Percentiles rank a stretch among this genome's conserved stretches.
These are phyloP conservation scores for Ashbya aceris DNA, from an alignment of 1,139 yeast species.

Conservation along the genomic window DNA sequence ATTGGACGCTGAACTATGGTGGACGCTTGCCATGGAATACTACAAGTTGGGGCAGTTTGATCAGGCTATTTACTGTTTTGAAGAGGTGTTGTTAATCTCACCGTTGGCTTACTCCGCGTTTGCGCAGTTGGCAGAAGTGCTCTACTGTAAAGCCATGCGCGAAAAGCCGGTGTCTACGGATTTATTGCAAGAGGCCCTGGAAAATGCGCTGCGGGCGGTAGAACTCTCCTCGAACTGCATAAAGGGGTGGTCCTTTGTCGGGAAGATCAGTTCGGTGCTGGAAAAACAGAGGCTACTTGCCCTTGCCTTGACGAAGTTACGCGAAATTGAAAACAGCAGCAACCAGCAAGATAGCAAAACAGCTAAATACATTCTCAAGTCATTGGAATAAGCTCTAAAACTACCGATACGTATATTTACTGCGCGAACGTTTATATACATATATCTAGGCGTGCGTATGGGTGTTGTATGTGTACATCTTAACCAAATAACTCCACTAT, in stretches of 20 bases:
- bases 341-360: constrained; percentile 1
- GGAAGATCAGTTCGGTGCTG: constrained; percentile 33
- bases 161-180: constrained; percentile 9
- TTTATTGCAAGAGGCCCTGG: constrained; percentile 35
- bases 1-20: constrained; percentile 67
- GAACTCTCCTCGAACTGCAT: constrained; percentile 65
- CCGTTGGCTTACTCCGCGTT: constrained; percentile 71
- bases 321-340: constrained; percentile 22
- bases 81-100: constrained; percentile 56
- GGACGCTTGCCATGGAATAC: constrained; percentile 62
- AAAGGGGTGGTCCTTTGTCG: constrained; percentile 73
- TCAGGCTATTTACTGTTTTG: constrained; percentile 55
- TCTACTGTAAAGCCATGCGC: constrained; percentile 19
- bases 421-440: too few species aligned
- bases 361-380: neutral
- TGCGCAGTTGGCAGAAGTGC: constrained; percentile 23
- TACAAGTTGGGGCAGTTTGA: constrained; percentile 51
- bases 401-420: too few species aligned
- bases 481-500: neutral
- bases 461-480: too few species aligned
- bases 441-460: too few species aligned
- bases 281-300: constrained; percentile 25
- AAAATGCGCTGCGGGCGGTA: constrained; percentile 56
- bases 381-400: neutral
- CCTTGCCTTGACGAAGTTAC: constrained; percentile 32